Conservation (phyloP, 768 basidiomycete species). For the Suillus cothurnatus region DNA sequence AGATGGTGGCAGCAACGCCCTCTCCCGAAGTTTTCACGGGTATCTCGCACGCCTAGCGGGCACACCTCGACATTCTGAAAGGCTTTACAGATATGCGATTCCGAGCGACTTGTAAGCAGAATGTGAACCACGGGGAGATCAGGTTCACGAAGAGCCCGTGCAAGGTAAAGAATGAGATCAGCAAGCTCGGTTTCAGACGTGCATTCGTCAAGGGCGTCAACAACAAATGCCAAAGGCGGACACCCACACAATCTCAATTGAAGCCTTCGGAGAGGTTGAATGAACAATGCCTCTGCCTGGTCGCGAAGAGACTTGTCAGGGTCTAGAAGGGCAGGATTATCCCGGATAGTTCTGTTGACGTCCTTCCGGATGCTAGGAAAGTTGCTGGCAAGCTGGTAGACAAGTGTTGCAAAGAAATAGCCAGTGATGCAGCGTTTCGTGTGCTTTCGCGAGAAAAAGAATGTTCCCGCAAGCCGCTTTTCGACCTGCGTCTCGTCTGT, state of each 20-base stretch:
- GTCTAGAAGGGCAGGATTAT: not conserved
- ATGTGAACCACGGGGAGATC: not conserved
- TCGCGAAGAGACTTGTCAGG: not conserved
- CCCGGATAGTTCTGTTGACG: not conserved
- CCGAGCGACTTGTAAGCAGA: not conserved
- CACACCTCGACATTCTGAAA: not conserved
- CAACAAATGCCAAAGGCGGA: not conserved
- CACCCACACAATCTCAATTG: not conserved
- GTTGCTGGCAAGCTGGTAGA: not conserved
- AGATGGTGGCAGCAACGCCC: not conserved
- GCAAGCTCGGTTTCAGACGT: not conserved
- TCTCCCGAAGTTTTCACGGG: not conserved
- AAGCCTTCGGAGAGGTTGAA: conserved; percentile 3
- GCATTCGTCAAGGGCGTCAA: not conserved
- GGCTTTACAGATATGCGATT: not conserved
- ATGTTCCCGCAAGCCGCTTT: not conserved
- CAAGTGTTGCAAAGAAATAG: not conserved
- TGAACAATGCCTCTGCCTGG: not conserved
- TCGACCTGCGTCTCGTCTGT: not conserved
- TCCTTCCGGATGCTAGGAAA: not conserved
- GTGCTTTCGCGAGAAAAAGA: not conserved
- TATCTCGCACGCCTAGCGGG: not conserved
- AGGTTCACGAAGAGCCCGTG: not conserved
- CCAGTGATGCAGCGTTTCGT: not conserved
- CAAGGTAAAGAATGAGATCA: conserved; percentile 3